Base-by-base conservation (phyloP, 257 asterid species). In the Solanum etuberosum region DNA sequence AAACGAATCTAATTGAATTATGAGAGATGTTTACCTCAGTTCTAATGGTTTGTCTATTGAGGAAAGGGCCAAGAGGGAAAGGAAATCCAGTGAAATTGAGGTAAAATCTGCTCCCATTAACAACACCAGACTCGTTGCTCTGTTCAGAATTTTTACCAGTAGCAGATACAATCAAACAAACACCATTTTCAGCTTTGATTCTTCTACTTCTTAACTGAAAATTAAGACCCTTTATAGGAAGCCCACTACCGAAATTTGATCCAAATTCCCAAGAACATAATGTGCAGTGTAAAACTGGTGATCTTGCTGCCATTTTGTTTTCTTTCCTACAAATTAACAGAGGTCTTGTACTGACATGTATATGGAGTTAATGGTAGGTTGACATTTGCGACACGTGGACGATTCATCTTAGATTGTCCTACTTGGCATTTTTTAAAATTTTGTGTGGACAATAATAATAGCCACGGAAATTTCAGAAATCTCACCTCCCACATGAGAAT, bases 61-160 rank as follows among this genome's bases (percentile, higher is more conserved):
- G 96, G 74, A 97, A 97, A 80, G 99, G 99, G 8, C 99, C 99
- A 32, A 97, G 98, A 83, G 98, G 99, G 85, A 97, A 97, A 5
- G 99, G 99, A 57, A 97, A 97, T 1, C 98, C 99, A 23, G 98
- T 95, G 89, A 97, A 89, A 84, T 95, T 97, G 89, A 95, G 88
- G 91, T 97, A 97, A 87, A 97, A 95, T 90, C 95, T 93, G 38
- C 97, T 97, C 40, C 93, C 91, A 34, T 89, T 86, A 23, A 82
- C 88, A 40, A 91, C 88, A 35, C 91, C 88, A 72, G 85, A 42
- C 20, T 61, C 91, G 59, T 84, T 91, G 88, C 88, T 46, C 86
- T 9, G 34, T 5, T 88, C 90, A 87, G 86, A 74, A 37, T 57
- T 83, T 76, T 85, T 43, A 61, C 94, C 90, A 65, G 98, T 86